phyloP scores from a whole-genome alignment of 805 yeast species.

The Wickerhamiella spandovensis region DNA sequence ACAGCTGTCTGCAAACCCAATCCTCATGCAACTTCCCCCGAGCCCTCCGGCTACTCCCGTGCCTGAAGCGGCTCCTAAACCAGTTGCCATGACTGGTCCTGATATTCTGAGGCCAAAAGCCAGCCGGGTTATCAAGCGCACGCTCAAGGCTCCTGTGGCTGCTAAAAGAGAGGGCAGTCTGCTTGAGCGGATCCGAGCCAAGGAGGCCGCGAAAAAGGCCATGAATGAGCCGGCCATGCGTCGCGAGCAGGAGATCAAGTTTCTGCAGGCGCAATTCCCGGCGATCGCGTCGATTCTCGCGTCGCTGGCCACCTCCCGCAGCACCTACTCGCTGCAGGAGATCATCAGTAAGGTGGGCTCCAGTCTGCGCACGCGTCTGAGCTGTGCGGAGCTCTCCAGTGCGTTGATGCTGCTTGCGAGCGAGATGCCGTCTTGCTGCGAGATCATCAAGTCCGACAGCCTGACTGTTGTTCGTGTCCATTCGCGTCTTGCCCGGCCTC shows the following conservation, averaged over 20 bases:
- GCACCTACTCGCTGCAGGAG: slow-evolving; percentile 10
- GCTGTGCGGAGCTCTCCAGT: slow-evolving; percentile 15
- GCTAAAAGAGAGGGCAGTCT: slow-evolving; percentile 11
- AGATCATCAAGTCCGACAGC: slow-evolving; percentile 16
- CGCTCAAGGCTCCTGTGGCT: not conserved
- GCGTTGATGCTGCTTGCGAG: slow-evolving; percentile 15
- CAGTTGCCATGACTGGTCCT: not conserved
- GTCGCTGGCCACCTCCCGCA: slow-evolving; percentile 7
- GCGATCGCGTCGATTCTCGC: slow-evolving; percentile 14
- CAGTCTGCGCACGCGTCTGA: slow-evolving; percentile 15
- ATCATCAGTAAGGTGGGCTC: slow-evolving; percentile 14
- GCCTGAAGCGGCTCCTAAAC: not conserved
- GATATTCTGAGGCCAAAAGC: not conserved
- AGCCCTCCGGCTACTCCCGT: not conserved
- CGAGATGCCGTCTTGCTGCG: slow-evolving; percentile 18
- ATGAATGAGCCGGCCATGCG: slow-evolving; percentile 4
- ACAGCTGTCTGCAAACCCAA: not conserved
- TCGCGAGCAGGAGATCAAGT: slow-evolving; percentile 8
- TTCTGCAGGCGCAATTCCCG: slow-evolving; percentile 18
- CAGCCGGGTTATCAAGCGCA: not conserved
- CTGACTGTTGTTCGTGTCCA: slow-evolving; percentile 14
- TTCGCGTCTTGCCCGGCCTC: not conserved
- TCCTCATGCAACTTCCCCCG: not conserved
- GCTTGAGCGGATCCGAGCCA: slow-evolving; percentile 22
- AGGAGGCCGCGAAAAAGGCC: slow-evolving; percentile 15